A percentile compares a stretch with the other conserved stretches of the same genome.
These are phyloP conservation scores for Pseudogymnoascus sp. DNA, from an alignment of 2,329 filamentous ascomycete genomes.

Conservation along the genomic window DNA sequence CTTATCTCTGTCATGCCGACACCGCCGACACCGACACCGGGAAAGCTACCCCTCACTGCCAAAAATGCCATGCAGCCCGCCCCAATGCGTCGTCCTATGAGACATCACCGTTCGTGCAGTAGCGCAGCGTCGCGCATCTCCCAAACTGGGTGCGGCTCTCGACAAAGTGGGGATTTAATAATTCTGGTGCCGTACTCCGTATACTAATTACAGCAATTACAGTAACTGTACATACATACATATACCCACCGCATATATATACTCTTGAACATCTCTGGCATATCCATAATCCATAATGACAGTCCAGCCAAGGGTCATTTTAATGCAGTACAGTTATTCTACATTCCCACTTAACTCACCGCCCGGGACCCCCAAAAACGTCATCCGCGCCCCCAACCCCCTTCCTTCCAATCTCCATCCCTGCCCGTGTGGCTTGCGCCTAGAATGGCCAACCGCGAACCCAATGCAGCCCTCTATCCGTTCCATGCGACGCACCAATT, in stretches of 20 bases:
- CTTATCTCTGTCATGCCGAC: background rate
- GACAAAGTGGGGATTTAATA: background rate
- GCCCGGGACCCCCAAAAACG: background rate
- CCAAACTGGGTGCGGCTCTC: conserved; percentile 8
- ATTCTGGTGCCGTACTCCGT: background rate
- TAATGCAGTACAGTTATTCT: too few relatives aligned
- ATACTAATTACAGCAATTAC: background rate
- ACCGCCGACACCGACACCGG: conserved; percentile 5
- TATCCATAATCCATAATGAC: background rate
- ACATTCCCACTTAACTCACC: background rate
- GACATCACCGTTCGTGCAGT: background rate
- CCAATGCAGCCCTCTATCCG: background rate
- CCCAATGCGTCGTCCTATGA: conserved; percentile 8
- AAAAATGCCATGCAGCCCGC: background rate
- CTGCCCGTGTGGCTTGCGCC: background rate
- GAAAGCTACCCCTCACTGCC: conserved; percentile 3
- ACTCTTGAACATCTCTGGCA: background rate
- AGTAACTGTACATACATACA: background rate
- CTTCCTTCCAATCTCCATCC: background rate
- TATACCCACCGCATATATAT: background rate
- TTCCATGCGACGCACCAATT: background rate
- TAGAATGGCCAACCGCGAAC: background rate
- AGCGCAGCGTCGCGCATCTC: background rate
- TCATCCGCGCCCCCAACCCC: background rate
- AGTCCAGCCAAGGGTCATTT: background rate